A percentile compares a stretch with the other conserved stretches of the same genome.
phyloP scores from a whole-genome alignment of 2,329 filamentous ascomycete species.

The Apiospora phragmitis region DNA sequence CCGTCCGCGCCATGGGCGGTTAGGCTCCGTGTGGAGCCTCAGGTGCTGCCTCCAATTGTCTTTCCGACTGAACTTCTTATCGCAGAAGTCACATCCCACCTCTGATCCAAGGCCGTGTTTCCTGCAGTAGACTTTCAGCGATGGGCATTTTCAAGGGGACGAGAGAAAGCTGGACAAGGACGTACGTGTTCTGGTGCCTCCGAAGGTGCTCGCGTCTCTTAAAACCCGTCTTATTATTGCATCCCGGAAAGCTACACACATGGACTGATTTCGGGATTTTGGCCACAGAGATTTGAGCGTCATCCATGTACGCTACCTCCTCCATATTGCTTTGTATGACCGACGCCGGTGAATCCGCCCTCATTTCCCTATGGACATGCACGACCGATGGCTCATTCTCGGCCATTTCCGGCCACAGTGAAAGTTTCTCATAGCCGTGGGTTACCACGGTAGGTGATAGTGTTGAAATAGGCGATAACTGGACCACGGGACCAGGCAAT shows the following conservation, averaged over 20 bases:
- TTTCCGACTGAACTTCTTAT: slow-evolving; percentile 34
- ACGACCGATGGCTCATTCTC: background rate
- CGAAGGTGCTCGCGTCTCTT: slow-evolving; percentile 57
- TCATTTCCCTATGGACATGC: background rate
- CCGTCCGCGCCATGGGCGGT: background rate
- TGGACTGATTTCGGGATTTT: background rate
- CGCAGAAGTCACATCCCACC: slow-evolving; percentile 19
- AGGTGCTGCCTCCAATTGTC: slow-evolving; percentile 42
- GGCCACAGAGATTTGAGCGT: background rate
- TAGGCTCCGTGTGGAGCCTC: slow-evolving; percentile 32
- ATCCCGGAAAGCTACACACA: background rate
- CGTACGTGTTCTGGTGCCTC: slow-evolving; percentile 47
- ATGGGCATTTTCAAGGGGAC: background rate
- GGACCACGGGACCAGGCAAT: background rate
- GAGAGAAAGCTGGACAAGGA: background rate
- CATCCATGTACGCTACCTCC: background rate
- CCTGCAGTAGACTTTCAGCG: background rate
- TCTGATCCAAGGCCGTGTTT: background rate
- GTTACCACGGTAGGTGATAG: background rate
- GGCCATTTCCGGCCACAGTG: background rate
- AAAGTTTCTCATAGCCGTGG: background rate
- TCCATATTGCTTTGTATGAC: background rate
- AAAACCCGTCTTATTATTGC: slow-evolving; percentile 36
- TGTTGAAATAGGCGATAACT: background rate
- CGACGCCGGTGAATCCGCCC: background rate